These are phyloP conservation scores for Colletotrichum musae DNA, from an alignment of 2,329 filamentous ascomycete species.

Conservation along the genomic window DNA sequence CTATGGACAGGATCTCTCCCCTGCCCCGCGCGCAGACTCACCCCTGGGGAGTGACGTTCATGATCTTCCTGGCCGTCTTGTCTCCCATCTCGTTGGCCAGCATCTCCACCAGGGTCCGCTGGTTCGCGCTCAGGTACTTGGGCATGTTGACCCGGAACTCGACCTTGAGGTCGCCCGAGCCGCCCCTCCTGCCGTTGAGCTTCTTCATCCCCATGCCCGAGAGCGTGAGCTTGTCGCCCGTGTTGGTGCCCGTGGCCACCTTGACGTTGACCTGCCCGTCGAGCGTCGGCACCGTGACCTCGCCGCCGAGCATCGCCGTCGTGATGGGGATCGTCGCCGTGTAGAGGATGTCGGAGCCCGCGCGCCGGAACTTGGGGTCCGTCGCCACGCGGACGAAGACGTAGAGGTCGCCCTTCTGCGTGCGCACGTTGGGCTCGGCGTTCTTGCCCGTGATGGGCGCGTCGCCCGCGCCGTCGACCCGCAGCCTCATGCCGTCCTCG, in stretches of 20 bases:
- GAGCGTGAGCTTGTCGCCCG: conserved; percentile 91
- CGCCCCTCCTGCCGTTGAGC: conserved; percentile 76
- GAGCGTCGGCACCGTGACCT: conserved; percentile 89
- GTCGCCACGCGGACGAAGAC: conserved; percentile 91
- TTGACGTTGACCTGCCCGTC: conserved; percentile 93
- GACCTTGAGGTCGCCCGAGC: conserved; percentile 86
- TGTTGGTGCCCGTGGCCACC: conserved; percentile 90
- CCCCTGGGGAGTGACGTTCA: conserved; percentile 79
- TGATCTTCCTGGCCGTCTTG: conserved; percentile 90
- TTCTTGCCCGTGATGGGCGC: conserved; percentile 82
- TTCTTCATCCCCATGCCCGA: conserved; percentile 95
- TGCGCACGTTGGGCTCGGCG: conserved; percentile 72
- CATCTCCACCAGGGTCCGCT: conserved; percentile 94
- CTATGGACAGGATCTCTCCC: conserved; percentile 87
- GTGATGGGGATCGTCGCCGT: conserved; percentile 93
- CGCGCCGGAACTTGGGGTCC: conserved; percentile 89
- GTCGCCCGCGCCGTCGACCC: conserved; percentile 89
- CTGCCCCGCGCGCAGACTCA: conserved; percentile 55
- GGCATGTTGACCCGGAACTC: conserved; percentile 97
- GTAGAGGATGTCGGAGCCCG: conserved; percentile 91
- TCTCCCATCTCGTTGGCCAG: conserved; percentile 96
- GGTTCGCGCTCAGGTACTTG: conserved; percentile 91
- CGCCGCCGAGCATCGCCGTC: conserved; percentile 91
- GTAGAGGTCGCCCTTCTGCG: conserved; percentile 89
- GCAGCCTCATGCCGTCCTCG: conserved; percentile 94